Conservation (phyloP, 1,139 yeast genomes). For the Pichia sp. region DNA sequence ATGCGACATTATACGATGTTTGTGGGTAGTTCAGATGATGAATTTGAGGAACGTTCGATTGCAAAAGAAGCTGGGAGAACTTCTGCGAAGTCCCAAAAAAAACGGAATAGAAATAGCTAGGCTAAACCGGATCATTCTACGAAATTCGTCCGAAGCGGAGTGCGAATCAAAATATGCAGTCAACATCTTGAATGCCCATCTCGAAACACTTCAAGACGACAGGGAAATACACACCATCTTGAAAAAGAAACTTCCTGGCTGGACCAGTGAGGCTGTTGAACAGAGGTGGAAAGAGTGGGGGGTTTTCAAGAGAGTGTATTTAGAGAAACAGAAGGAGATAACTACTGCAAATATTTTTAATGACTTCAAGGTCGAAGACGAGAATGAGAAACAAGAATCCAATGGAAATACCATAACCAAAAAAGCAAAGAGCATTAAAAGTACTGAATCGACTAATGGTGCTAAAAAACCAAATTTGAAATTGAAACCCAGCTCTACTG, state of each 20-base stretch:
- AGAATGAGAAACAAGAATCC: conserved; percentile 1
- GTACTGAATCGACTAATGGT: background rate
- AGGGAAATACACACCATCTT: conserved; percentile 6
- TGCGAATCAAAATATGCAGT: conserved; percentile 27
- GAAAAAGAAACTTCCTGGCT: conserved; percentile 14
- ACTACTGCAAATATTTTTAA: conserved; percentile 1
- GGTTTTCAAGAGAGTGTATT: conserved; percentile 21
- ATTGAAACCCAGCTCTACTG: background rate
- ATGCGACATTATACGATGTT: conserved; percentile 43
- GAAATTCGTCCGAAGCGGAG: conserved; percentile 24
- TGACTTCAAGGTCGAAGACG: background rate
- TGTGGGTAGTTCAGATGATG: conserved; percentile 45
- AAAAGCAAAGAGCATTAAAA: background rate
- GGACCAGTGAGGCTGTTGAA: conserved; percentile 23
- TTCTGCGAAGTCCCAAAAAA: conserved; percentile 1
- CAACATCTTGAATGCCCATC: conserved; percentile 23
- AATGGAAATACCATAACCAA: background rate
- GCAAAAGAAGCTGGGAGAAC: conserved; percentile 14
- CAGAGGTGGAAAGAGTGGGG: conserved; percentile 25
- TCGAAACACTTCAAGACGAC: conserved; percentile 26
- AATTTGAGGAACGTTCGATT: conserved; percentile 31
- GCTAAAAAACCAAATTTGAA: background rate
- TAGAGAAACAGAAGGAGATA: conserved; percentile 12
- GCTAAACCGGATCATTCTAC: conserved; percentile 11
- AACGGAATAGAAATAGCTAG: background rate